Evolutionary conservation across 2,329 filamentous ascomycete species (phyloP).

Genomic region (Monosporascus sp.): DNA sequence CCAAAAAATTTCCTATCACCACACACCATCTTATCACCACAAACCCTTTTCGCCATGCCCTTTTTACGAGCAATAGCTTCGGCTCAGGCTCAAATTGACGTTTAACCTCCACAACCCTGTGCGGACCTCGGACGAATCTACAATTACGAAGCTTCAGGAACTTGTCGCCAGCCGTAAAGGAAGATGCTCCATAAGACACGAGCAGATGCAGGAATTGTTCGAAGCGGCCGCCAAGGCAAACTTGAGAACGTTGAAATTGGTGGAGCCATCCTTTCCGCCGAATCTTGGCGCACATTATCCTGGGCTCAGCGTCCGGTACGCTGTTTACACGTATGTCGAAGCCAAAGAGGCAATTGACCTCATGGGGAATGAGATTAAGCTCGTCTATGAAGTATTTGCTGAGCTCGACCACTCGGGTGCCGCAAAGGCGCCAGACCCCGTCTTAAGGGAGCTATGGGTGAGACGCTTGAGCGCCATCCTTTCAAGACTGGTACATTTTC

Average conservation of each 20-base stretch:
- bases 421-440: slow-evolving; percentile 13
- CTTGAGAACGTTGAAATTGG: slow-evolving; percentile 18
- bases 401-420: slow-evolving; percentile 11
- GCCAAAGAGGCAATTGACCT: slow-evolving; percentile 23
- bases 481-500: too few species aligned
- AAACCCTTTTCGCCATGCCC: too few species aligned
- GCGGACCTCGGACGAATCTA: slow-evolving; percentile 6
- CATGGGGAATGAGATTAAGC: slow-evolving; percentile 15
- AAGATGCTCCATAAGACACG: slow-evolving; percentile 18
- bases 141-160: slow-evolving; percentile 15
- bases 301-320: slow-evolving; percentile 7
- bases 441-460: slow-evolving; percentile 5
- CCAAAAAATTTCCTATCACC: too few species aligned
- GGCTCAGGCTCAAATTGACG: neutral
- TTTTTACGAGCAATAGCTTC: too few species aligned
- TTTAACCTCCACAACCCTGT: neutral
- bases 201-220: slow-evolving; percentile 19
- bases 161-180: slow-evolving; percentile 17
- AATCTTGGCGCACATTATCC: slow-evolving; percentile 19
- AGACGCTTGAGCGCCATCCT: too few species aligned
- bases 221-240: slow-evolving; percentile 18
- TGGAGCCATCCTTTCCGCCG: slow-evolving; percentile 17
- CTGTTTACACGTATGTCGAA: slow-evolving; percentile 20
- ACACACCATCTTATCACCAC: too few species aligned
- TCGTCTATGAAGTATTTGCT: slow-evolving; percentile 13